Evolutionary conservation across 139 green algal species (phyloP).

Genomic region (Auxenochlorella protothecoides): DNA sequence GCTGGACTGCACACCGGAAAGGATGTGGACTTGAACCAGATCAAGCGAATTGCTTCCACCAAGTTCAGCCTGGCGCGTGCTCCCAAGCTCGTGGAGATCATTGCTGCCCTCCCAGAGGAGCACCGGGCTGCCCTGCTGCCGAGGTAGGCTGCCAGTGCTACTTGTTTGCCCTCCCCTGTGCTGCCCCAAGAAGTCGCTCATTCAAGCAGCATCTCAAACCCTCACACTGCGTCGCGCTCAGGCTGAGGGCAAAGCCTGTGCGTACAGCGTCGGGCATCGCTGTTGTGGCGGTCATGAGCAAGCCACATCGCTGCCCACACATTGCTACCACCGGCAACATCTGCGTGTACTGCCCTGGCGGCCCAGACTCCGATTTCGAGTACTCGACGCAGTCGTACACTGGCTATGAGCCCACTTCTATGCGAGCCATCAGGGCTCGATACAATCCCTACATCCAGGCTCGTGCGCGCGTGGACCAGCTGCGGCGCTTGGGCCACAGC

Average conservation of each 20-base stretch:
- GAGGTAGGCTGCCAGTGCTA: background rate
- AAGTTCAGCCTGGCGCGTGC: conserved; percentile 10
- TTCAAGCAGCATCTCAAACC: background rate
- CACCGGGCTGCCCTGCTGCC: conserved; percentile 72
- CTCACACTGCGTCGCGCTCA: conserved; percentile 2
- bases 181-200: background rate
- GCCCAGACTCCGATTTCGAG: conserved; percentile 96
- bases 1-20: conserved; percentile 47
- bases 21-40: conserved; percentile 73
- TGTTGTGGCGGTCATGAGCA: conserved; percentile 98
- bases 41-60: conserved; percentile 42
- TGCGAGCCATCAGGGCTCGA: conserved; percentile 90
- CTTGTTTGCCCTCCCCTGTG: background rate
- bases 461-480: conserved; percentile 82
- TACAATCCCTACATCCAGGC: conserved; percentile 92
- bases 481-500: conserved; percentile 82
- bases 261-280: conserved; percentile 93
- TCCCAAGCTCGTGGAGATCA: conserved; percentile 94
- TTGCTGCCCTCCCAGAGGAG: conserved; percentile 91
- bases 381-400: conserved; percentile 90
- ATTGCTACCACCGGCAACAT: conserved; percentile 99
- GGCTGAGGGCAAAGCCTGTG: conserved; percentile 70
- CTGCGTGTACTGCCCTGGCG: conserved; percentile 97
- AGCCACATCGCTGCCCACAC: conserved; percentile 96
- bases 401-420: conserved; percentile 93